Conservation (phyloP, 768 basidiomycete species). For the Cystoderma amianthinum region DNA sequence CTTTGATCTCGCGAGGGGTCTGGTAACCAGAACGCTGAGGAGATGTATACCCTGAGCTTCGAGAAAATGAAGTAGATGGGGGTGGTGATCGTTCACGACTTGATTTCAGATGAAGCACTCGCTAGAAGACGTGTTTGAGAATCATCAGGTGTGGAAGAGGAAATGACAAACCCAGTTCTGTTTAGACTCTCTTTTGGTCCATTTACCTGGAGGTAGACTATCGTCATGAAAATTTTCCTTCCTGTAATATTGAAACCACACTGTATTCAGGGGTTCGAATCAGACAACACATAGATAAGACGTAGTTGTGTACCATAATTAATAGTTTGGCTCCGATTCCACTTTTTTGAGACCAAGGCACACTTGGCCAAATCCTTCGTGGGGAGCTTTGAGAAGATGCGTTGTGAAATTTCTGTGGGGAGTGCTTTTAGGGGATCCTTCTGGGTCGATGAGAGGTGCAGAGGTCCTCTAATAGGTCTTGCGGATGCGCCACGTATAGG, state of each 20-base stretch:
- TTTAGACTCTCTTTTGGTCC: conserved; percentile 92
- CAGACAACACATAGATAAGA: conserved; percentile 1
- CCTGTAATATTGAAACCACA: conserved; percentile 92
- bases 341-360: conserved; percentile 77
- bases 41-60: conserved; percentile 42
- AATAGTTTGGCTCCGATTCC: conserved; percentile 83
- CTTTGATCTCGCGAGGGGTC: conserved; percentile 72
- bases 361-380: conserved; percentile 69
- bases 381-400: conserved; percentile 60
- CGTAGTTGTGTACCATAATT: conserved; percentile 62
- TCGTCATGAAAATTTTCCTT: conserved; percentile 84
- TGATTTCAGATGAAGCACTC: conserved; percentile 39
- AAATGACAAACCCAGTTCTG: conserved; percentile 68
- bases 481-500: conserved; percentile 41
- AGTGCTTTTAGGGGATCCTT: conserved; percentile 64
- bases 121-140: conserved; percentile 28
- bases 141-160: conserved; percentile 3
- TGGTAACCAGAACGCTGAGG: conserved; percentile 58
- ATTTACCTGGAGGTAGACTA: conserved; percentile 73
- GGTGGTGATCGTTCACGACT: conserved; percentile 30
- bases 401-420: conserved; percentile 78
- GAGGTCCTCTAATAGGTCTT: conserved; percentile 41
- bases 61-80: conserved; percentile 24
- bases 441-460: conserved; percentile 29
- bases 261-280: conserved; percentile 30